Evolutionary conservation across 768 basidiomycete genomes (phyloP), one percentile per base, ranked within the genome.

Genomic region (Amanita rimosa): DNA sequence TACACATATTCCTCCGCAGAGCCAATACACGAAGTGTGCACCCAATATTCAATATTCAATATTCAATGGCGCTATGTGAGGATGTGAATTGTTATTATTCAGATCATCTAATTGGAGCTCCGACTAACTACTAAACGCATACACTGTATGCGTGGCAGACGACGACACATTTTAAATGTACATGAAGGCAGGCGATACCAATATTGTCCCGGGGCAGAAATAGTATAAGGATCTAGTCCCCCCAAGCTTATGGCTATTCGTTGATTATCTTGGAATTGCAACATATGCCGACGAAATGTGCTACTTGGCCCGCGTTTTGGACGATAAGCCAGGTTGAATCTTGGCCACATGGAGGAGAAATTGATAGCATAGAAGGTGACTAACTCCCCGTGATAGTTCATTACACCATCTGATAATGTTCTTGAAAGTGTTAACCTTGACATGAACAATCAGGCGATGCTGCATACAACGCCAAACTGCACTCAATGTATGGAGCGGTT

Each of bases 221-320:
- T 55, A 80, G 78, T 53, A 57, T 79, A 41, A 70, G 80, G 26
- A 79, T 82, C 47, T 57, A 53, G 10, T 79, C 79, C 7, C 57
- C 65, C 22, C 51, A 52, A 3, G 66, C 71, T 1, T 79, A 73
- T 54, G 59, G 54, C 22, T 74, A 79, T 11, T 64, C 70, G 5
- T 51, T 81, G 16, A 53, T 73, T 10, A 63, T 82, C 7, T 63
- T 81, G 37, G 76, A 81, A 51, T 46, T 81, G 22, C 41, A 57
- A 33, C 81, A 82, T 58, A 82, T 83, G 76, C 81, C 81, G 1
- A 58, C 64, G 48, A 80, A 80, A 22, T 78, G 76, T 48, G 62
- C 58, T 19, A 78, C 77, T 14, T 83, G 81, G 81, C 79, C 80
- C 2, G 79, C 80, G 1, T 81, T 74, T 57, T 81, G 80, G 80